A percentile compares a stretch with the other conserved stretches of the same genome.
These are phyloP conservation scores for Colletotrichum sp. DNA, from an alignment of 2,329 filamentous ascomycete genomes.

Conservation along the genomic window DNA sequence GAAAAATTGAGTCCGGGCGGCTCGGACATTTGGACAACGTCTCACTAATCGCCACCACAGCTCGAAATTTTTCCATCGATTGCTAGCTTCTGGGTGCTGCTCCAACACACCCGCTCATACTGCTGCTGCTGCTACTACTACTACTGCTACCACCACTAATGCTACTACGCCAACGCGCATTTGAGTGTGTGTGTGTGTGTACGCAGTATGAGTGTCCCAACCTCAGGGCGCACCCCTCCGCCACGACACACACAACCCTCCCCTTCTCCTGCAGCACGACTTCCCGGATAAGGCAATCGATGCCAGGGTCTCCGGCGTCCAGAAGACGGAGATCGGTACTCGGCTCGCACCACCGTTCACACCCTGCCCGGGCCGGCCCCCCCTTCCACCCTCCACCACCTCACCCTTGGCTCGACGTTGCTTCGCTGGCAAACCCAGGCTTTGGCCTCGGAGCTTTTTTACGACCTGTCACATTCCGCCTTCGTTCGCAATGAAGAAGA, in stretches of 20 bases:
- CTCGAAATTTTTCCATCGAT: background rate
- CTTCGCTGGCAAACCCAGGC: constrained; percentile 8
- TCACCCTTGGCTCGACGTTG: background rate
- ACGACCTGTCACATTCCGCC: background rate
- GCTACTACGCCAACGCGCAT: background rate
- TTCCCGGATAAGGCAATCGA: background rate
- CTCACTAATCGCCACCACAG: constrained; percentile 4
- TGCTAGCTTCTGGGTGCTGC: background rate
- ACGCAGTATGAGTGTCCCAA: background rate
- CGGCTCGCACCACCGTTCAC: constrained; percentile 15
- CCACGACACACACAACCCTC: background rate
- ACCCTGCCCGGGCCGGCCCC: constrained; percentile 5
- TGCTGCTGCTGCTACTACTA: background rate
- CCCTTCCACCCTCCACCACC: background rate
- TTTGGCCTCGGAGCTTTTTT: background rate
- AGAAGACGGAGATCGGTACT: constrained; percentile 17
- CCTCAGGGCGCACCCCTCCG: background rate
- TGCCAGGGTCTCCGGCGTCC: background rate
- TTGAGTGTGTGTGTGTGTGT: background rate
- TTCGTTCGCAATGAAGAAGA: background rate
- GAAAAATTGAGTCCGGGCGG: background rate
- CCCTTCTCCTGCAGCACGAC: background rate
- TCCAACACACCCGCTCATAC: background rate
- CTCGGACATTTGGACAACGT: background rate
- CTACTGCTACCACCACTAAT: background rate